These are phyloP conservation scores for Cronartium ribicola DNA, from an alignment of 1,284 basidiomycete species.

Conservation along the genomic window DNA sequence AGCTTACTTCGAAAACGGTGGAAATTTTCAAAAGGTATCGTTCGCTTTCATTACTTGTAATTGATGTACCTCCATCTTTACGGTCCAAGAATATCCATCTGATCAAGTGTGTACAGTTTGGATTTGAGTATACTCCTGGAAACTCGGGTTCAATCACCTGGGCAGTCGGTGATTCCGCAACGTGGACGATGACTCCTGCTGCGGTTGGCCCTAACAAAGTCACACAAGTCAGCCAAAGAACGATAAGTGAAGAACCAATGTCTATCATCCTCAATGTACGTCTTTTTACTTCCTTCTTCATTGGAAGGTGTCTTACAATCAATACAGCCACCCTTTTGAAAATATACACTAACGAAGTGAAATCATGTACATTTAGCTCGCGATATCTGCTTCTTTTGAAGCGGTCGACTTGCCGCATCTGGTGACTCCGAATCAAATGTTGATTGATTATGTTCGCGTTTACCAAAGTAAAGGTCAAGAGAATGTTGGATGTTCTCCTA, in stretches of 20 bases:
- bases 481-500: conserved; percentile 39
- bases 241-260: conserved; percentile 48
- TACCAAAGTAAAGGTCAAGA: conserved; percentile 34
- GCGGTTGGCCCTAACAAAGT: conserved; percentile 36
- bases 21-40: conserved; percentile 42
- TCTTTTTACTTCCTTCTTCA: conserved; percentile 31
- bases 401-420: conserved; percentile 30
- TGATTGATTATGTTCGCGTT: conserved; percentile 41
- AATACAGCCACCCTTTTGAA: background rate
- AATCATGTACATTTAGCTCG: conserved; percentile 12
- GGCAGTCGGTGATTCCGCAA: conserved; percentile 29
- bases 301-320: no score
- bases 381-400: conserved; percentile 33
- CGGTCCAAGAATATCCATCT: background rate
- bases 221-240: conserved; percentile 40
- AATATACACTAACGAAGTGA: background rate
- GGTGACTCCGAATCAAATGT: conserved; percentile 11
- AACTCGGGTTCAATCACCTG: conserved; percentile 40
- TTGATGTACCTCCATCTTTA: conserved; percentile 33
- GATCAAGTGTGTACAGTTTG: conserved; percentile 12
- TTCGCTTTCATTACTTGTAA: conserved; percentile 33
- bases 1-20: conserved; percentile 47
- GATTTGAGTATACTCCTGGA: conserved; percentile 41
- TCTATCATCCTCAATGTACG: conserved; percentile 50
- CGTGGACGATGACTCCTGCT: conserved; percentile 23